Base-by-base conservation (phyloP, 768 basidiomycete species). In the Macrolepiota dolichaula region DNA sequence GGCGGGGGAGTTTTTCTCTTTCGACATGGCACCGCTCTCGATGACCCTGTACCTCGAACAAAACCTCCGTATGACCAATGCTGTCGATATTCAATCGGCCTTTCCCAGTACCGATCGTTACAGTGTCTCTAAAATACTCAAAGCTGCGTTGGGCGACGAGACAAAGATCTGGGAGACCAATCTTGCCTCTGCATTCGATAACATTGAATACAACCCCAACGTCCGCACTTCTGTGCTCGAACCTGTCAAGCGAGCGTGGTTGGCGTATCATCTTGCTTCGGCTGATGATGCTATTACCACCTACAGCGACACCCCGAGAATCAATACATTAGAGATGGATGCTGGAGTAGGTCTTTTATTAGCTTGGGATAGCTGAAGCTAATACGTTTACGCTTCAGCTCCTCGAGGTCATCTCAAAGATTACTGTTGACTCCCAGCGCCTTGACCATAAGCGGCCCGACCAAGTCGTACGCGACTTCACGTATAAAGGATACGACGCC, bases 31-130 rank as follows among this genome's bases (percentile, higher is more conserved):
- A 1, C 77, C 77, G 0, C 68, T 87, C 15, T 74, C 80, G 0
- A 75, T 86, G 68, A 75, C 79, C 0, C 73, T 89, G 4, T 80
- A 76, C 65, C 65, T 62, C 37, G 76, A 81, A 40, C 69, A 77
- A 46, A 66, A 69, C 1, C 64, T 87, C 24, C 77, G 77, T 40
- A 65, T 88, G 46, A 67, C 70, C 6, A 76, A 79, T 32, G 85
- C 76, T n/a, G 69, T 87, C 40, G 85, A 88, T 65, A 77, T 89
- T 22, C 85, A 87, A 64, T 82, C 81, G 3, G 79, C 75, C 2
- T 80, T 80, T 64, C 71, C 75, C 6, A 73, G 73, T 9, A 62
- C 68, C 5, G 69, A 73, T 51, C 77, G 81, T 32, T 72, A 74
- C 38, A 80, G 83, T 4, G 55, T 79, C 6, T 70, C 68, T 1